Evolutionary conservation across 2,329 filamentous ascomycete species (phyloP), one percentile per base, ranked within the genome.

Genomic region (Botrytis tulipae): DNA sequence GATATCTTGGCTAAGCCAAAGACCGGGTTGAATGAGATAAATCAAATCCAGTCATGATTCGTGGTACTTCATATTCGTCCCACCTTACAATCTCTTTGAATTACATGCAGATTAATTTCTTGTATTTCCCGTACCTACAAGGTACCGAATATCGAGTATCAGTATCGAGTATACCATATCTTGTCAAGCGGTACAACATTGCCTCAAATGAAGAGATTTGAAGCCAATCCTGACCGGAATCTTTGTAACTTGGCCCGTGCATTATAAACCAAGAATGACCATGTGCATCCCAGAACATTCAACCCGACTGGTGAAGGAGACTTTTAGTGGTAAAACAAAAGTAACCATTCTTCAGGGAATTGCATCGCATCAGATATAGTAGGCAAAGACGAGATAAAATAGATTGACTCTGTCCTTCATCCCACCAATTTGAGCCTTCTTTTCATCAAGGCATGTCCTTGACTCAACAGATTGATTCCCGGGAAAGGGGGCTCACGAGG

Each of bases 271-370:
- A 48, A 42, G 60, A 44, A 72, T 63, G 69, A 65, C 69, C 59
- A 71, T 46, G 22, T 42, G 60, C 70, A n/a, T 57, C 46, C 70
- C 44, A 37, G 32, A 67, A 22, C 42, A 57, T 42, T 54, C 46
- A 46, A 67, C 70, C 70, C 70, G 70, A 72, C 70, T 72, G 44
- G 70, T 20, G n/a, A 67, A 59, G 70, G 70, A 72, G 60, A 57
- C 37, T 57, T 72, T 72, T 22, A 20, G n/a, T 22, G n/a, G 70
- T 67, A 37, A 20, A 57, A 42, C 68, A 61, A 3, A 42, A 61
- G 57, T 68, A 32, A 68, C 48, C 48, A 32, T 42, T 42, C 46
- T 32, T 42, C 40, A 51, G 18, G 37, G 54, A 61, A 72, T 61
- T 37, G 54, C 46, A 66, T 72, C 46, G 70, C 70, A 59, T 72